Conservation (phyloP, 177 flowering plant genomes). For the Vitis hybrid region DNA sequence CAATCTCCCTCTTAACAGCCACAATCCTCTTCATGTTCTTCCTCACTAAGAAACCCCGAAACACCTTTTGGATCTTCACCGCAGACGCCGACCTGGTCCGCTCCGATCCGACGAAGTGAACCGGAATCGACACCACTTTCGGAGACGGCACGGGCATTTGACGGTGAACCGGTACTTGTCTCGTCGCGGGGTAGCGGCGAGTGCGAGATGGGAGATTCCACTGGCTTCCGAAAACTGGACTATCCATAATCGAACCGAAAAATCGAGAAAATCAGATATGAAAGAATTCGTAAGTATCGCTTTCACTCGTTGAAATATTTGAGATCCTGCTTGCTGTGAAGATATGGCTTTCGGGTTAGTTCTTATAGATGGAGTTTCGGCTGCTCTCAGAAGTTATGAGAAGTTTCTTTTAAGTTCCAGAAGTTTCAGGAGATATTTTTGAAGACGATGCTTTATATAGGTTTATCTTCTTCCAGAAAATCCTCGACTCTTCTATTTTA, state of each 20-base stretch:
- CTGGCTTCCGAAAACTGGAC: constrained; percentile 21
- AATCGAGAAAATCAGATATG: neutral
- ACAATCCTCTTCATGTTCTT: constrained; percentile 52
- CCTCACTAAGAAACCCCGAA: constrained; percentile 61
- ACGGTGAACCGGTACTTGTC: constrained; percentile 3
- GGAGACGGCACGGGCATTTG: constrained; percentile 13
- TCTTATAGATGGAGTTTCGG: neutral
- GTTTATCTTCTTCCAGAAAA: neutral
- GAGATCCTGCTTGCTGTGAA: neutral
- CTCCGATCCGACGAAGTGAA: constrained; percentile 40
- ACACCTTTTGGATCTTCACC: constrained; percentile 62
- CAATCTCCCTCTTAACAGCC: constrained; percentile 37
- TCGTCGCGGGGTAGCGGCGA: constrained; percentile 1
- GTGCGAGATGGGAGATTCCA: constrained; percentile 13
- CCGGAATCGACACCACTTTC: constrained; percentile 57
- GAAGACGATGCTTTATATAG: neutral
- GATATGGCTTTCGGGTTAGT: neutral
- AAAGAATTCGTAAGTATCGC: neutral
- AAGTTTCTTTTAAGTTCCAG: constrained; percentile 6
- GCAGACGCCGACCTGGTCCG: constrained; percentile 35
- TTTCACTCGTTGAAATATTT: neutral
- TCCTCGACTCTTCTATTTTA: constrained; percentile 1
- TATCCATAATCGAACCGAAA: constrained; percentile 18
- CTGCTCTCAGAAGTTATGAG: constrained; percentile 1
- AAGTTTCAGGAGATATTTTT: constrained; percentile 9